Evolutionary conservation across 805 yeast genomes (phyloP), one percentile per base, ranked within the genome.

Genomic region (Grigorovia transvaalensis): DNA sequence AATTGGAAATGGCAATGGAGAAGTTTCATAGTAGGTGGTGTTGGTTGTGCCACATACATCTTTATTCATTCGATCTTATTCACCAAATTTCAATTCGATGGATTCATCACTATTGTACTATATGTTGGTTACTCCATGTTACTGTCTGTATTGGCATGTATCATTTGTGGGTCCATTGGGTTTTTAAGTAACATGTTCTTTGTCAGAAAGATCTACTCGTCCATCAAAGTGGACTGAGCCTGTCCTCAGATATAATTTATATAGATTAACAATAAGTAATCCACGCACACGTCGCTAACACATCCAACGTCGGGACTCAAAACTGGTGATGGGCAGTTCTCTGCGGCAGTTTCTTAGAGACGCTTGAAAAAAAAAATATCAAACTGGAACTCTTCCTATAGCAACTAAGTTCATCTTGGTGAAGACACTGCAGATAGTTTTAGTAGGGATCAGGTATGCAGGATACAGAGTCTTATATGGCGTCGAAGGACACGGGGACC

Each of bases 1-100:
- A 88, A 93, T 68, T 90, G 95, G 74, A 81, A 82, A 68, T 93
- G 99, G 99, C 97, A 91, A 65, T 93, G 99, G 99, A 82, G 90
- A 68, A 80, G 96, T 3, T 79, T 85, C 61, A 78, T 88, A 54
- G 87, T 96, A 29, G 97, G 96, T 45, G 93, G 96, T 42, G 81
- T 91, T 60, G 95, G 97, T 35, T 84, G 96, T 66, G 78, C 96
- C 0, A 59, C 84, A 50, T 93, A 91, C 66, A 84, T 90, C 44
- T 88, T 89, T 70, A 58, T 88, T 48, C 96, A 93, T 69, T 82
- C 97, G 2, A 71, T 89, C 53, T 72, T 85, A 57, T 77, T 91
- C 61, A 78, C 88, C 23, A 81, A 79, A 56, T 82, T 85, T 54
- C 76, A 75, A 54, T 72, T 90, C 48, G 85, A 82, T 45, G 95